Percentiles rank a stretch among this genome's conserved stretches.
These are phyloP conservation scores for Leishmania mexicana DNA, from an alignment of 208 protist genomes.

Conservation along the genomic window DNA sequence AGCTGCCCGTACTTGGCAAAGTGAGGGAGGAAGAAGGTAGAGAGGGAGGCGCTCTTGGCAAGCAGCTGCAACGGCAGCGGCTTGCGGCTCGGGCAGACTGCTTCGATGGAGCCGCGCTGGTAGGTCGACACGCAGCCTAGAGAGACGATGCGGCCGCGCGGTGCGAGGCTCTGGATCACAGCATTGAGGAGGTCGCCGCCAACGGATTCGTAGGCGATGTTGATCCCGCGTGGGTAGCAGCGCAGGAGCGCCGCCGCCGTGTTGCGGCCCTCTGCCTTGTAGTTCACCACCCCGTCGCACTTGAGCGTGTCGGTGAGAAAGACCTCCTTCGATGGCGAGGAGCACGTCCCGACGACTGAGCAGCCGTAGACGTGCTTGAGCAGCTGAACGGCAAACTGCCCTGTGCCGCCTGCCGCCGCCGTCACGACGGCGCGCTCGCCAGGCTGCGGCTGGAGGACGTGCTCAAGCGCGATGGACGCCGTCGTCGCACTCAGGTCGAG, in stretches of 20 bases:
- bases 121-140: conserved; percentile 88
- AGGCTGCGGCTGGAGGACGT: conserved; percentile 64
- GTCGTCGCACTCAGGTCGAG: conserved; percentile 86
- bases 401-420: conserved; percentile 90
- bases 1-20: conserved; percentile 62
- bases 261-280: conserved; percentile 19
- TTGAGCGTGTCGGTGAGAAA: conserved; percentile 69
- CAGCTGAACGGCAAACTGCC: conserved; percentile 90
- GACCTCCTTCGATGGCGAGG: conserved; percentile 67
- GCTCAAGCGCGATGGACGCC: conserved; percentile 83
- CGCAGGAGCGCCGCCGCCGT: conserved; percentile 22
- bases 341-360: conserved; percentile 88
- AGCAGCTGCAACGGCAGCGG: conserved; percentile 75
- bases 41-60: conserved; percentile 77
- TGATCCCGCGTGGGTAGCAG: conserved; percentile 70
- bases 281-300: conserved; percentile 85
- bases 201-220: conserved; percentile 92
- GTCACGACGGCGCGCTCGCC: conserved; percentile 86
- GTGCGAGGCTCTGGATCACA: conserved; percentile 61
- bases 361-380: conserved; percentile 83
- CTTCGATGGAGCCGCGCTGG: conserved; percentile 31
- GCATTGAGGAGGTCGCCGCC: conserved; percentile 83
- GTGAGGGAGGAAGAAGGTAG: conserved; percentile 89
- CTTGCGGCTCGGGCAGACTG: conserved; percentile 7
- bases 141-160: conserved; percentile 73